These are phyloP conservation scores for Cyclotella distinguenda DNA, from an alignment of 108 stramenopile genomes.

Conservation along the genomic window DNA sequence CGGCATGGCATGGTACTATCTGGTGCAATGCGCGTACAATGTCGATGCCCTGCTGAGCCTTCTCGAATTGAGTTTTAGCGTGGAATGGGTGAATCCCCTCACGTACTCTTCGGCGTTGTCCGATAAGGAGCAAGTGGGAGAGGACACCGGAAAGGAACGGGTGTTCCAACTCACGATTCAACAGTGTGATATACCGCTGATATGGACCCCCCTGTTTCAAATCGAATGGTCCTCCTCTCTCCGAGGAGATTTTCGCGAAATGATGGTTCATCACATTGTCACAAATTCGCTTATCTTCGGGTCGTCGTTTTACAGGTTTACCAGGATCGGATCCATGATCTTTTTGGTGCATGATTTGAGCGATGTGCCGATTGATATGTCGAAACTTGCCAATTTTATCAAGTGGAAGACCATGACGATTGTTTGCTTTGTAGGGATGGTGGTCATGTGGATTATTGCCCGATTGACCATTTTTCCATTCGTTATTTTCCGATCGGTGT, in stretches of 20 bases:
- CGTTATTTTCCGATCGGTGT: constrained; percentile 61
- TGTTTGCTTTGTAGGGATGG: constrained; percentile 70
- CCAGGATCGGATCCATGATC: constrained; percentile 75
- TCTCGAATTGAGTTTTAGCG: constrained; percentile 60
- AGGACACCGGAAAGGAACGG: constrained; percentile 29
- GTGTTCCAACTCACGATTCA: constrained; percentile 26
- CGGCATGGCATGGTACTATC: constrained; percentile 87
- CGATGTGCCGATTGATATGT: constrained; percentile 86
- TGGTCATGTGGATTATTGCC: constrained; percentile 71
- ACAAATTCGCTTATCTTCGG: constrained; percentile 74
- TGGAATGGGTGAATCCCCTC: constrained; percentile 38
- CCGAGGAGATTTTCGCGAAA: constrained; percentile 89
- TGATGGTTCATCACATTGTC: constrained; percentile 86
- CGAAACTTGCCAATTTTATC: constrained; percentile 87
- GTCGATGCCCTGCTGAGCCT: constrained; percentile 77
- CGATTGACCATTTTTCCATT: constrained; percentile 73
- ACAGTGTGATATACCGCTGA: constrained; percentile 1
- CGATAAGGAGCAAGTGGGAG: constrained; percentile 31
- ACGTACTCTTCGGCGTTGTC: constrained; percentile 36
- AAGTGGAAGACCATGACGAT: constrained; percentile 85
- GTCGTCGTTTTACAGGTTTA: constrained; percentile 66
- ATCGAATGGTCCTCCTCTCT: constrained; percentile 63
- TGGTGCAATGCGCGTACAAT: constrained; percentile 84
- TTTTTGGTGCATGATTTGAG: constrained; percentile 84
- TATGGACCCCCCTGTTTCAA: constrained; percentile 47